These are phyloP conservation scores for Clarireedia paspali DNA, from an alignment of 2,329 filamentous ascomycete species.

Conservation along the genomic window DNA sequence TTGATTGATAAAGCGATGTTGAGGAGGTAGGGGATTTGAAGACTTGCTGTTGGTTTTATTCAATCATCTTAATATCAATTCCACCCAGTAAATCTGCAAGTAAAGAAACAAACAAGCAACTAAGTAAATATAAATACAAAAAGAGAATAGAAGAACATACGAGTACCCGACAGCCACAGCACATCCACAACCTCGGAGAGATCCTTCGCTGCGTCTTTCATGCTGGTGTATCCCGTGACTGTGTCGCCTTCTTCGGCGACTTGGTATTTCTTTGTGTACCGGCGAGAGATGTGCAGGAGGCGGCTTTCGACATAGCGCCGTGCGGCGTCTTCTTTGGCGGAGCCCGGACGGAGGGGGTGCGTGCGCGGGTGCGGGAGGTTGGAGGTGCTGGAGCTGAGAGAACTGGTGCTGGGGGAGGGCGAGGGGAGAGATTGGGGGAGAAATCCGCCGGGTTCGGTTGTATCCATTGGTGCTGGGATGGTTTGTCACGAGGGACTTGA, in stretches of 20 bases:
- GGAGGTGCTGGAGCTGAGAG: constrained; percentile 29
- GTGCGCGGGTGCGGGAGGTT: constrained; percentile 48
- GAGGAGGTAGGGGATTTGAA: constrained; percentile 80
- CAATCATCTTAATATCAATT: neutral
- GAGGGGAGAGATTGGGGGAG: constrained; percentile 41
- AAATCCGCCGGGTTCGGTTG: constrained; percentile 39
- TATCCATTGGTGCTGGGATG: neutral
- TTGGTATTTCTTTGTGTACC: constrained; percentile 53
- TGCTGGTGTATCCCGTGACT: constrained; percentile 61
- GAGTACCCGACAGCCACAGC: constrained; percentile 80
- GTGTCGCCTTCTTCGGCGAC: constrained; percentile 36
- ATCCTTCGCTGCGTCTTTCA: constrained; percentile 53
- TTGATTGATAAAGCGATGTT: constrained; percentile 67
- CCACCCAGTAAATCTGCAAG: neutral
- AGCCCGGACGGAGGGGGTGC: constrained; percentile 46
- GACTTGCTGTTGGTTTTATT: constrained; percentile 45
- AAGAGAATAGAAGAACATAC: constrained; percentile 42
- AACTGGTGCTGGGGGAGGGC: constrained; percentile 44
- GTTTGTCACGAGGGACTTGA: neutral
- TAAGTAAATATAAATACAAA: too few species aligned
- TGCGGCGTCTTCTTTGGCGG: constrained; percentile 52
- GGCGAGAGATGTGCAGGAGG: constrained; percentile 46
- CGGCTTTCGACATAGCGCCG: constrained; percentile 48
- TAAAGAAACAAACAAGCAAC: neutral
- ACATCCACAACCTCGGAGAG: constrained; percentile 69